Conservation (phyloP, 1,284 basidiomycete species). For the Phellopilus nigrolimitatus region DNA sequence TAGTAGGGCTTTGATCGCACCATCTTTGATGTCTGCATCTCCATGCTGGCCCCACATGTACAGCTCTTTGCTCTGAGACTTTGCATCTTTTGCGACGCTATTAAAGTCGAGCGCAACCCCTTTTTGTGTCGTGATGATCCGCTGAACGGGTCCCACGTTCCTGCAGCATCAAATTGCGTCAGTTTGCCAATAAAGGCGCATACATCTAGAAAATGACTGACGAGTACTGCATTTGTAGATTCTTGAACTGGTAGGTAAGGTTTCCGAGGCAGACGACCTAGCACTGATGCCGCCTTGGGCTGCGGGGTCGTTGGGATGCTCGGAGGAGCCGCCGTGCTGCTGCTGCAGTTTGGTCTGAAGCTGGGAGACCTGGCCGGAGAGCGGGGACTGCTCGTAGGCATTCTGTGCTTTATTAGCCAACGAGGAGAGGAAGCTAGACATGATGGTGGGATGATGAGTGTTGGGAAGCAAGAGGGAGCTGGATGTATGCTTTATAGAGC, state of each 20-base stretch:
- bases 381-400: constrained; percentile 53
- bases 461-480: not conserved
- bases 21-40: constrained; percentile 67
- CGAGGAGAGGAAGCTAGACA: constrained; percentile 46
- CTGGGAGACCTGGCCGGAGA: constrained; percentile 46
- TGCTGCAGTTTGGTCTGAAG: constrained; percentile 28
- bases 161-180: constrained; percentile 29
- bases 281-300: constrained; percentile 38
- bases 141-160: constrained; percentile 58
- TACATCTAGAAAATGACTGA: constrained; percentile 31
- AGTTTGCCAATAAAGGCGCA: constrained; percentile 12
- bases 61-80: constrained; percentile 73
- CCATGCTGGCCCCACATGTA: constrained; percentile 77
- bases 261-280: constrained; percentile 51
- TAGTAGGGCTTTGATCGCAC: constrained; percentile 33
- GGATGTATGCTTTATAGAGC: not conserved
- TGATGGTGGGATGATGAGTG: constrained; percentile 14
- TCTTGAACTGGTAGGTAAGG: constrained; percentile 65
- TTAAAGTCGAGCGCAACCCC: constrained; percentile 71
- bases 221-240: constrained; percentile 71
- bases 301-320: constrained; percentile 39
- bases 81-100: constrained; percentile 54
- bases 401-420: constrained; percentile 71
- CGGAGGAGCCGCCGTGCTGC: constrained; percentile 8
- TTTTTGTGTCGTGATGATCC: constrained; percentile 71